These are phyloP conservation scores for Coemansia sp. DNA, from an alignment of 192 early-diverging fungal genomes.

Conservation along the genomic window DNA sequence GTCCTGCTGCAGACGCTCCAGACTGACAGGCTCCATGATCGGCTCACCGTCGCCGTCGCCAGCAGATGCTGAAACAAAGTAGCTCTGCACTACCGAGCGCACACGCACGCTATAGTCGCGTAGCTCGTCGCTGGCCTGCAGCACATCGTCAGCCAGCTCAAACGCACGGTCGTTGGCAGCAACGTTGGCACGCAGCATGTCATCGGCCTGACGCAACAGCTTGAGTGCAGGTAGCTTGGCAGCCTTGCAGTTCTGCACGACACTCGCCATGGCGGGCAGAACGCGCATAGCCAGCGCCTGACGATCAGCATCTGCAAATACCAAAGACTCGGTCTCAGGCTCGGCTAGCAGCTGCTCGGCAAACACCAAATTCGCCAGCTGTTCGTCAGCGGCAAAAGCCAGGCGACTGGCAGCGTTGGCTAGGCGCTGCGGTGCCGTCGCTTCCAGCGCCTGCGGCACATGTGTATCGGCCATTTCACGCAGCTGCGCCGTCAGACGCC, in stretches of 20 bases:
- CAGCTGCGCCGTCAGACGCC: constrained; percentile 66
- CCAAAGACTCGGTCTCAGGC: neutral
- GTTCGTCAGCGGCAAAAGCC: constrained; percentile 68
- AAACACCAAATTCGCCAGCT: constrained; percentile 58
- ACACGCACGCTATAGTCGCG: constrained; percentile 19
- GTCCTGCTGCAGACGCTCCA: constrained; percentile 18
- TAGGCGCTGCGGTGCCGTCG: constrained; percentile 56
- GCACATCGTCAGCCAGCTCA: constrained; percentile 15
- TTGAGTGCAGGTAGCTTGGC: constrained; percentile 65
- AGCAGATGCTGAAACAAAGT: constrained; percentile 10
- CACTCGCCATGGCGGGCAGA: constrained; percentile 36
- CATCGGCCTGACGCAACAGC: constrained; percentile 65
- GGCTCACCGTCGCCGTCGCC: constrained; percentile 3
- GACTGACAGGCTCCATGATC: neutral
- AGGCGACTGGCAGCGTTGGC: constrained; percentile 53
- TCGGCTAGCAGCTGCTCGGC: constrained; percentile 35
- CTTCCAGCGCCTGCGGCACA: constrained; percentile 50
- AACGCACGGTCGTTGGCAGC: constrained; percentile 1
- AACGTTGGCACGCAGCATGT: constrained; percentile 40
- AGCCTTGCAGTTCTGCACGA: constrained; percentile 44
- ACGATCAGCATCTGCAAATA: constrained; percentile 21
- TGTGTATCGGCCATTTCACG: constrained; percentile 66
- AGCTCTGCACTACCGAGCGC: constrained; percentile 22
- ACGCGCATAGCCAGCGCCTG: constrained; percentile 27
- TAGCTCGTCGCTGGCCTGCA: constrained; percentile 17